phyloP scores from a whole-genome alignment of 2,329 filamentous ascomycete genomes.

The Tolypocladium pustulatum region DNA sequence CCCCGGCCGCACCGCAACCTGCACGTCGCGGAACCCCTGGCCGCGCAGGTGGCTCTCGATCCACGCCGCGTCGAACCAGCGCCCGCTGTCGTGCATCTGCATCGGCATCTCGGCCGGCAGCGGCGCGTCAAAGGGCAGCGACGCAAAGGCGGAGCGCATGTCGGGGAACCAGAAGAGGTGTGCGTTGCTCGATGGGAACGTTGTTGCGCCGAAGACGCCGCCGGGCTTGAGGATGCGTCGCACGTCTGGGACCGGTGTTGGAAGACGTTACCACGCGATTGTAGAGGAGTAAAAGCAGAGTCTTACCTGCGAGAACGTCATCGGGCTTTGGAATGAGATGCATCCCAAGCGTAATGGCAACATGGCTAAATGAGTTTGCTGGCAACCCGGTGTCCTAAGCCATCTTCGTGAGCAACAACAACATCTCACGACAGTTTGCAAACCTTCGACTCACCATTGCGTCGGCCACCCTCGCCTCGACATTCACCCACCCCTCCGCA shows the following conservation, averaged over 20 bases:
- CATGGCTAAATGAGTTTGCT: constrained; percentile 28
- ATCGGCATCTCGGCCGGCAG: constrained; percentile 22
- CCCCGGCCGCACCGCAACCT: constrained; percentile 19
- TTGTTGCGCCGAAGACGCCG: constrained; percentile 26
- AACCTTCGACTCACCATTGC: constrained; percentile 26
- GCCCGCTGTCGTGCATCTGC: constrained; percentile 27
- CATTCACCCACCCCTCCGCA: constrained; percentile 34
- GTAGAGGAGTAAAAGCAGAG: background rate
- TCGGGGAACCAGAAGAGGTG: constrained; percentile 25
- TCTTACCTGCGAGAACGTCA: constrained; percentile 16
- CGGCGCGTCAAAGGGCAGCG: constrained; percentile 28
- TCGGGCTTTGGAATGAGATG: constrained; percentile 33
- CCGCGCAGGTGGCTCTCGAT: constrained; percentile 22
- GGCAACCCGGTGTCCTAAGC: constrained; percentile 27
- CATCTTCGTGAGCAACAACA: background rate
- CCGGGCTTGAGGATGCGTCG: constrained; percentile 27
- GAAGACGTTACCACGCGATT: background rate
- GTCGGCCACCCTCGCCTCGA: constrained; percentile 31
- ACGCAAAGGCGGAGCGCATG: constrained; percentile 25
- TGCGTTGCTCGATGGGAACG: constrained; percentile 22
- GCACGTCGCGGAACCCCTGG: constrained; percentile 27
- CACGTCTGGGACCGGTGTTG: constrained; percentile 16
- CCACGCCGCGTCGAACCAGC: constrained; percentile 29
- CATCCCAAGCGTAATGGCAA: constrained; percentile 35
- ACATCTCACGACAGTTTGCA: background rate